phyloP scores from a whole-genome alignment of 805 yeast species.

The Yamadazyma endophytica region DNA sequence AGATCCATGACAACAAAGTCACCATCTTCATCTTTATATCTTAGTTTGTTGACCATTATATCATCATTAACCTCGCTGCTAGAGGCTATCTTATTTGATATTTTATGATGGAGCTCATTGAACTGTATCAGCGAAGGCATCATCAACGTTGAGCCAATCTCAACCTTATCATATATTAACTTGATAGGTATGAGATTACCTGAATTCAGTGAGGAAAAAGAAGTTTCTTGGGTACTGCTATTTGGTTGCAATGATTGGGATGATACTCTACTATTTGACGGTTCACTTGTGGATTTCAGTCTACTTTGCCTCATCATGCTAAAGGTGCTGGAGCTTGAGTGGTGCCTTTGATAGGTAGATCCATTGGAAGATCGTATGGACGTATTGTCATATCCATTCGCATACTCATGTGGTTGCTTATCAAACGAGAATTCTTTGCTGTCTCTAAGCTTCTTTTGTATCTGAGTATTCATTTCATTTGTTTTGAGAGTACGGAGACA shows the following conservation, averaged over 20 bases:
- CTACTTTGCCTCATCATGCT: constrained; percentile 39
- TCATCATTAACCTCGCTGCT: constrained; percentile 53
- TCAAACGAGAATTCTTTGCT: constrained; percentile 17
- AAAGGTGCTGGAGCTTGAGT: constrained; percentile 39
- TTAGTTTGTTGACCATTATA: constrained; percentile 52
- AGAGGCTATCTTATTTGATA: constrained; percentile 45
- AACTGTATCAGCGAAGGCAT: constrained; percentile 28
- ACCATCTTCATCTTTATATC: constrained; percentile 92
- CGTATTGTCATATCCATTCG: constrained; percentile 14
- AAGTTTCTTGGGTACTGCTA: constrained; percentile 13
- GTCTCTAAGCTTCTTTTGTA: constrained; percentile 33
- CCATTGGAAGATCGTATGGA: constrained; percentile 26
- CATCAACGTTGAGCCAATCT: constrained; percentile 22
- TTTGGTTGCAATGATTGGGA: constrained; percentile 13
- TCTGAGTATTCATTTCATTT: constrained; percentile 35
- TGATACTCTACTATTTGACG: constrained; percentile 13
- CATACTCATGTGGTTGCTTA: constrained; percentile 5
- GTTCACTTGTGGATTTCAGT: constrained; percentile 18
- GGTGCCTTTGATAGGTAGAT: constrained; percentile 28
- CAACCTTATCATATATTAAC: constrained; percentile 29
- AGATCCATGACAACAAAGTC: constrained; percentile 83
- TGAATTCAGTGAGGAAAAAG: constrained; percentile 12
- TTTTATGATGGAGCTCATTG: constrained; percentile 60
- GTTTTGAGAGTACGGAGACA: constrained; percentile 52
- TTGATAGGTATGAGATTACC: constrained; percentile 18